Evolutionary conservation across 768 basidiomycete species (phyloP), one percentile per base, ranked within the genome.

Genomic region (Tulasnella sp.): DNA sequence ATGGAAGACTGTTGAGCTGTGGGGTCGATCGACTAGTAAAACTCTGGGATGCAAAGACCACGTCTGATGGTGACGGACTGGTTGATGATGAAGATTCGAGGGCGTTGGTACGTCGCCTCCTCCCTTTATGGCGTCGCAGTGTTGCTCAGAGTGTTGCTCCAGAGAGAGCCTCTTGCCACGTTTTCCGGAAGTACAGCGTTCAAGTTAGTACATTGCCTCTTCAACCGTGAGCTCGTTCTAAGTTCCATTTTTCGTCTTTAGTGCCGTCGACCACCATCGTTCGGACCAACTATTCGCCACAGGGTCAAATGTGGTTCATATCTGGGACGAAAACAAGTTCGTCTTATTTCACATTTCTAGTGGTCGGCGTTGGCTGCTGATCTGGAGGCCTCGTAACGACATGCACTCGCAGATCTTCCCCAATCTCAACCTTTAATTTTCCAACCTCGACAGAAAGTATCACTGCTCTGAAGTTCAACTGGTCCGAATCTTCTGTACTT

Each of bases 321-420:
- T 99, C 83, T 99, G 98, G 98, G 98, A 99, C 83, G 96, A 98
- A 86, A 97, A 93, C 50, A 96, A 96, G 94, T 96, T 77, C n/a
- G 92, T 75, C 84, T 64, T 44, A n/a, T 58, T 9, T 18, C 20
- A 20, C 16, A 11, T 37, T 18, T 37, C 16, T 11, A 14, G 16
- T 31, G 4, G 18, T 9, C 14, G 64, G 11, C 7, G 46, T 4
- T 18, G 46, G 46, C 37, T 28, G 34, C 12, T 37, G 37, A 37
- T 6, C 31, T 69, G 18, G 18, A n/a, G 8, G 24, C 18, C 64
- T 18, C 46, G 16, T 18, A 37, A 37, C 64, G 2, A 46, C 14
- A 41, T 31, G 37, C 41, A 28, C 37, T 34, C 24, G 3, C 80
- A 96, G 95, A 88, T 95, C 92, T 78, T 91, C 94, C 2, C 92